A percentile compares a stretch with the other conserved stretches of the same genome.
Evolutionary conservation across 176 grass and related monocot genomes (phyloP).

Genomic region (Musa itinerans): DNA sequence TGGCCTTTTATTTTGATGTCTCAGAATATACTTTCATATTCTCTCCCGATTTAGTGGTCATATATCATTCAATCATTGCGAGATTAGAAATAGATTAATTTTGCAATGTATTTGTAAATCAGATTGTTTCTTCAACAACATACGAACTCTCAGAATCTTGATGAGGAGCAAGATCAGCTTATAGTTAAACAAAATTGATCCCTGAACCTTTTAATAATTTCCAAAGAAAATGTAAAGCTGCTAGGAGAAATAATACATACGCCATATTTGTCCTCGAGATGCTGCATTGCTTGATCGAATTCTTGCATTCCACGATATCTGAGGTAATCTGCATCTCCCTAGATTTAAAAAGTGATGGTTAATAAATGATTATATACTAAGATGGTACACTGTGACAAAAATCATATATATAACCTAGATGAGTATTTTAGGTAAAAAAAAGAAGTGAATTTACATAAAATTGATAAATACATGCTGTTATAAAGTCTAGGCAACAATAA

Average conservation of each 20-base stretch:
- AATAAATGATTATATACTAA: slow-evolving; percentile 7
- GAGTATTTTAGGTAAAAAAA: neutral
- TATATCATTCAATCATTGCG: too few species aligned
- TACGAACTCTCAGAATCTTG: too few species aligned
- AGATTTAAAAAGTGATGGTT: slow-evolving; percentile 2
- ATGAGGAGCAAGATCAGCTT: too few species aligned
- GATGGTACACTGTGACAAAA: slow-evolving; percentile 1
- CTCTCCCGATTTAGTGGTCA: too few species aligned
- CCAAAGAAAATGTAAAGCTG: neutral
- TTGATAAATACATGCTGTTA: too few species aligned
- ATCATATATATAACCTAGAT: neutral
- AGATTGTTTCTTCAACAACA: too few species aligned
- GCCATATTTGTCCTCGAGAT: slow-evolving; percentile 78
- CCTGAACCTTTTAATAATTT: neutral
- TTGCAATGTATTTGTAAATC: too few species aligned
- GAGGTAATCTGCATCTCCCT: slow-evolving; percentile 86
- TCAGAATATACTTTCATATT: too few species aligned
- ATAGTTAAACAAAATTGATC: too few species aligned
- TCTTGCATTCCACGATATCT: slow-evolving; percentile 71
- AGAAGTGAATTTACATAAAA: too few species aligned
- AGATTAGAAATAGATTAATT: too few species aligned
- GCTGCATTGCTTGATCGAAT: slow-evolving; percentile 86
- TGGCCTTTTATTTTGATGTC: too few species aligned
- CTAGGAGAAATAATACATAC: slow-evolving; percentile 33
- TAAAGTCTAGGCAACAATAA: neutral